phyloP scores from a whole-genome alignment of 495 filamentous ascomycete species.

The Penicillium bialowiezense region DNA sequence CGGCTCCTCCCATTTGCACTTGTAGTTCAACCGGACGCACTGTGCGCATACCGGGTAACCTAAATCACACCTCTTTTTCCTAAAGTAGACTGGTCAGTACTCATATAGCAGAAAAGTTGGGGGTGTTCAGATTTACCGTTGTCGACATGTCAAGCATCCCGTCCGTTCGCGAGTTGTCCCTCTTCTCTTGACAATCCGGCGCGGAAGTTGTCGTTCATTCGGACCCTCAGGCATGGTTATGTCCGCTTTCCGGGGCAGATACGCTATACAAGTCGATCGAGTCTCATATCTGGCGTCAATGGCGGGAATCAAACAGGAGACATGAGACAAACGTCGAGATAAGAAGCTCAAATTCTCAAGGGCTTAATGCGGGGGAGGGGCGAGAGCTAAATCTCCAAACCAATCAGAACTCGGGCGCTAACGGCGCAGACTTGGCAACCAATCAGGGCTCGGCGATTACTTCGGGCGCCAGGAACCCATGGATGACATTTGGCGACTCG shows the following conservation, averaged over 20 bases:
- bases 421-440: background rate
- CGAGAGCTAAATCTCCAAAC: background rate
- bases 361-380: background rate
- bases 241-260: background rate
- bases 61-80: slow-evolving; percentile 14
- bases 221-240: slow-evolving; percentile 4
- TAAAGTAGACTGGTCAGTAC: background rate
- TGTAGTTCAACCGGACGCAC: slow-evolving; percentile 14
- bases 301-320: background rate
- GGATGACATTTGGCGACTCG: background rate
- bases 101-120: no score
- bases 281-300: background rate
- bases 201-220: background rate
- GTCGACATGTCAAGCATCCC: slow-evolving; percentile 16
- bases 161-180: slow-evolving; percentile 16
- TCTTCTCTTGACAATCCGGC: slow-evolving; percentile 9
- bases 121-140: slow-evolving; percentile 4
- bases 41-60: slow-evolving; percentile 12
- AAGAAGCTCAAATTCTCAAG: background rate
- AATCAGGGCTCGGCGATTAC: background rate
- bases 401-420: slow-evolving; percentile 3
- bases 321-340: background rate
- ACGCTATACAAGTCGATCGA: background rate
- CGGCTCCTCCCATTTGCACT: slow-evolving; percentile 13
- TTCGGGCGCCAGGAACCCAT: background rate